Conservation (phyloP, 495 filamentous ascomycete species). For the Neurospora sp. region DNA sequence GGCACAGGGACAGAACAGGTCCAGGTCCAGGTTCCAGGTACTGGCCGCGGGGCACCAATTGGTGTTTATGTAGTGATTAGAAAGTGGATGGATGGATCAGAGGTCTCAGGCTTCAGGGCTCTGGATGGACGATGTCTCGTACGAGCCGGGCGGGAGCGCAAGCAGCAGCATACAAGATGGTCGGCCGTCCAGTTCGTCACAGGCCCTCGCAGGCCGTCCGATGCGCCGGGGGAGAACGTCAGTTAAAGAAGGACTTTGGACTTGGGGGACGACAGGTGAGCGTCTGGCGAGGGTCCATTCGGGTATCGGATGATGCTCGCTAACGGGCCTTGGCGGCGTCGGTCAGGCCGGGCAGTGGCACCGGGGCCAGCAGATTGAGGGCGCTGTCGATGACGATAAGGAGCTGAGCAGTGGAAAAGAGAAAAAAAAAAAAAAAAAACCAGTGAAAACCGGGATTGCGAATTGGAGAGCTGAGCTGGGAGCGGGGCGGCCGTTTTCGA, state of each 20-base stretch:
- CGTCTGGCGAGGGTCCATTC: not conserved
- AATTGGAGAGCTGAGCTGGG: not conserved
- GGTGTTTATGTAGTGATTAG: not conserved
- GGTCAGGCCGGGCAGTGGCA: not conserved
- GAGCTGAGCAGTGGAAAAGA: not conserved
- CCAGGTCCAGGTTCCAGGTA: not conserved
- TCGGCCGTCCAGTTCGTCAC: not conserved
- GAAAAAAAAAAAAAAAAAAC: not conserved
- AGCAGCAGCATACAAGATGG: not conserved
- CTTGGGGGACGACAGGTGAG: not conserved
- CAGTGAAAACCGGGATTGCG: not conserved
- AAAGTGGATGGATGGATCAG: not conserved
- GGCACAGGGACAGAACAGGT: not conserved
- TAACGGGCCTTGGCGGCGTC: not conserved
- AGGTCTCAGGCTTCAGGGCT: not conserved
- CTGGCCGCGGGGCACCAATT: not conserved
- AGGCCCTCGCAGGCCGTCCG: not conserved
- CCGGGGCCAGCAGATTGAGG: not conserved
- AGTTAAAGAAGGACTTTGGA: not conserved
- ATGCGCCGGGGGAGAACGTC: not conserved
- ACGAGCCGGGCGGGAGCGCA: not conserved
- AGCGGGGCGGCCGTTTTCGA: not conserved
- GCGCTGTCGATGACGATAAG: not conserved
- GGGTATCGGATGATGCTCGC: not conserved
- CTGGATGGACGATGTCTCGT: not conserved